A percentile compares a stretch with the other conserved stretches of the same genome.
Evolutionary conservation across 2,329 filamentous ascomycete genomes (phyloP).

Genomic region (Pezicula carpinea): DNA sequence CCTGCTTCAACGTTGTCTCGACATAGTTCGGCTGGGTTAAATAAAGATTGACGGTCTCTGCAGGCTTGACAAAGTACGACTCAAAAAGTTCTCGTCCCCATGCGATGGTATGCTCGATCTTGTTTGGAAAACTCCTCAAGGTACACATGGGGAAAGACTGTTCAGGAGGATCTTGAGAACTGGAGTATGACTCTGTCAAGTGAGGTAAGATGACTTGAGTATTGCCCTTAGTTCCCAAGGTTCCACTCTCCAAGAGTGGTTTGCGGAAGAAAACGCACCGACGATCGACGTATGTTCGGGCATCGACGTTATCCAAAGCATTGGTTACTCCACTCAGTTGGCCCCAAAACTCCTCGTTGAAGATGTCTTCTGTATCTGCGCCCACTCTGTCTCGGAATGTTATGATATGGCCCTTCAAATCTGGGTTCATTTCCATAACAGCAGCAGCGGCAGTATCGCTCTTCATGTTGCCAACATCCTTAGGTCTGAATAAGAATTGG

Average conservation of each 20-base stretch:
- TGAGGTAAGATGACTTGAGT: constrained; percentile 90
- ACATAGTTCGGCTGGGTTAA: constrained; percentile 89
- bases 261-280: constrained; percentile 98
- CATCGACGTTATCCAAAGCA: constrained; percentile 95
- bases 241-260: constrained; percentile 91
- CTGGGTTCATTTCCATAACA: constrained; percentile 94
- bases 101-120: constrained; percentile 97
- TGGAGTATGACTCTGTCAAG: constrained; percentile 94
- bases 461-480: constrained; percentile 94
- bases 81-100: constrained; percentile 98
- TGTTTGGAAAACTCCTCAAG: constrained; percentile 93
- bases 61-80: constrained; percentile 85
- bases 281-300: constrained; percentile 91
- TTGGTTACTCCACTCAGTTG: constrained; percentile 89
- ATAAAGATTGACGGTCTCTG: constrained; percentile 92
- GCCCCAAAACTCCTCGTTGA: constrained; percentile 91
- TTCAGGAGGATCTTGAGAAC: constrained; percentile 94
- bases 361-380: constrained; percentile 85
- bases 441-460: constrained; percentile 87
- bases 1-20: constrained; percentile 80
- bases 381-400: constrained; percentile 87
- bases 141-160: constrained; percentile 99
- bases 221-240: constrained; percentile 98
- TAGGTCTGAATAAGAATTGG: constrained; percentile 90
- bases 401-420: constrained; percentile 79